Evolutionary conservation across 192 early-diverging fungal species (phyloP).

Genomic region (Globomyces pollinis-pini): DNA sequence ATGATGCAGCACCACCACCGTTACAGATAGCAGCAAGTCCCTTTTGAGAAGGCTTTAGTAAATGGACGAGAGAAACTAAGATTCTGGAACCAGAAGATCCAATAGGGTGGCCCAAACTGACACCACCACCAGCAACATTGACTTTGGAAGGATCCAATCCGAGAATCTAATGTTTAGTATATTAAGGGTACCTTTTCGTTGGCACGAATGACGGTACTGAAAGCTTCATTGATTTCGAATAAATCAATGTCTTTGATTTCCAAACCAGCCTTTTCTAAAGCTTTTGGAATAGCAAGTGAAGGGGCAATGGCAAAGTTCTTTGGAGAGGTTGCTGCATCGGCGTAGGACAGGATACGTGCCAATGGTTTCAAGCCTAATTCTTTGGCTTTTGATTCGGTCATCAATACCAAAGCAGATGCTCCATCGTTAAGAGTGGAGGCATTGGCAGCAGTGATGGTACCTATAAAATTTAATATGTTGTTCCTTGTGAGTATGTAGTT

Average conservation of each 20-base stretch:
- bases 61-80: conserved; percentile 68
- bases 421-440: conserved; percentile 94
- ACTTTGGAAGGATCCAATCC: conserved; percentile 67
- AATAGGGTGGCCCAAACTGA: conserved; percentile 91
- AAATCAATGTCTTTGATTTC: conserved; percentile 76
- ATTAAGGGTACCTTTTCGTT: conserved; percentile 73
- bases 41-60: conserved; percentile 64
- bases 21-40: conserved; percentile 93
- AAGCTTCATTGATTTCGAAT: conserved; percentile 98
- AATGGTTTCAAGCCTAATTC: conserved; percentile 75
- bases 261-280: conserved; percentile 78
- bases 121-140: conserved; percentile 90
- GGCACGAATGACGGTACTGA: conserved; percentile 81
- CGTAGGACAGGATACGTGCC: conserved; percentile 79
- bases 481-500: no score
- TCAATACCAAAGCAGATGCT: conserved; percentile 83
- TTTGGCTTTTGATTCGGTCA: conserved; percentile 65
- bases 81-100: conserved; percentile 91
- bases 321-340: conserved; percentile 83
- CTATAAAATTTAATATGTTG: no score
- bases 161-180: conserved; percentile 61
- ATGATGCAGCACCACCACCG: conserved; percentile 90
- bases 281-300: conserved; percentile 83
- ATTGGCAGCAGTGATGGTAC: conserved; percentile 93
- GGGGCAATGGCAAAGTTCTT: conserved; percentile 96